Evolutionary conservation across 1,139 yeast genomes (phyloP).

Genomic region (Pichia terricola): DNA sequence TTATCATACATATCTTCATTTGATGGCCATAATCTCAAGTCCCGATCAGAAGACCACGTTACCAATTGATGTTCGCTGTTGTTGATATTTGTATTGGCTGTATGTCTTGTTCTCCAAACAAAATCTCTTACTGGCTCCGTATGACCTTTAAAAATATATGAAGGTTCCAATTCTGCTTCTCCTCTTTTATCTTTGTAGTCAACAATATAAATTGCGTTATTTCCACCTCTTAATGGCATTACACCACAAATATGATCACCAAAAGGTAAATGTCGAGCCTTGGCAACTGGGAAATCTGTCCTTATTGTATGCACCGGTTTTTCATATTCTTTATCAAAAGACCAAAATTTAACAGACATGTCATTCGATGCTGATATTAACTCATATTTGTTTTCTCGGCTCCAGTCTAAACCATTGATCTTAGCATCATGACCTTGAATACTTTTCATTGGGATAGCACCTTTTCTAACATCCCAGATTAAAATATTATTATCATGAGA

Average conservation of each 20-base stretch:
- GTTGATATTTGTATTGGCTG: constrained; percentile 34
- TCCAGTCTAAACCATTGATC: constrained; percentile 83
- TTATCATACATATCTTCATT: constrained; percentile 48
- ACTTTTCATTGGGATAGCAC: constrained; percentile 62
- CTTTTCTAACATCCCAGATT: constrained; percentile 83
- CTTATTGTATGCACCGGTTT: constrained; percentile 51
- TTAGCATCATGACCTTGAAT: constrained; percentile 72
- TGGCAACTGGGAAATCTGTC: constrained; percentile 77
- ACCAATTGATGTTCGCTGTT: constrained; percentile 83
- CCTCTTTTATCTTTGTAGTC: constrained; percentile 36
- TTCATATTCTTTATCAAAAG: constrained; percentile 33
- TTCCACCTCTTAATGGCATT: constrained; percentile 86
- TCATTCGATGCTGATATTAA: constrained; percentile 82
- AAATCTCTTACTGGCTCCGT: constrained; percentile 78
- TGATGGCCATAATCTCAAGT: constrained; percentile 75
- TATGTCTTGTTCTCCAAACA: constrained; percentile 65
- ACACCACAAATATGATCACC: constrained; percentile 80
- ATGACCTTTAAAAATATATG: constrained; percentile 68
- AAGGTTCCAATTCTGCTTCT: constrained; percentile 41
- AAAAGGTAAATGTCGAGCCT: constrained; percentile 83
- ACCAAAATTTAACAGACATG: constrained; percentile 82
- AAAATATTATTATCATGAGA: constrained; percentile 74
- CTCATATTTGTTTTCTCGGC: constrained; percentile 45
- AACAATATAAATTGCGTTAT: constrained; percentile 60
- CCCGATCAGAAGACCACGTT: constrained; percentile 90